A percentile compares a stretch with the other conserved stretches of the same genome.
Evolutionary conservation across 1,139 yeast species (phyloP).

Genomic region (Saccharomyces uvarum): DNA sequence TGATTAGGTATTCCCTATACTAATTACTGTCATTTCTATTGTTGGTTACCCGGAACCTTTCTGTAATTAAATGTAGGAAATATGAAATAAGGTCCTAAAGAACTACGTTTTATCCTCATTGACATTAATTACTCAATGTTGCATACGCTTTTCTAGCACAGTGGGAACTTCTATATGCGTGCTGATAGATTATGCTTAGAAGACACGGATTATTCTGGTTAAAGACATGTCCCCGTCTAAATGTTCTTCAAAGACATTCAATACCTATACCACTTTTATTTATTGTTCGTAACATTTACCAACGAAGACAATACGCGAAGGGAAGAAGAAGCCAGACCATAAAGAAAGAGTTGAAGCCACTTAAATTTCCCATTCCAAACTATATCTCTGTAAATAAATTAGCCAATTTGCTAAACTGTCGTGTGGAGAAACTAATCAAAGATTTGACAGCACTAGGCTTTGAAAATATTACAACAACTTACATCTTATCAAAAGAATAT

Average conservation of each 20-base stretch:
- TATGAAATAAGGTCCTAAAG: not conserved
- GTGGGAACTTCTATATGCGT: constrained; percentile 1
- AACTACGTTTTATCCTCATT: not conserved
- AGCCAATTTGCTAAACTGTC: constrained; percentile 60
- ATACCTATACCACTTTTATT: not conserved
- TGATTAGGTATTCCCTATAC: not conserved
- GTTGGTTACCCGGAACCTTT: not conserved
- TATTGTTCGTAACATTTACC: not conserved
- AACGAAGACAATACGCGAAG: constrained; percentile 11
- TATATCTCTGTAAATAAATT: constrained; percentile 69
- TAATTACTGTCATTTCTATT: not conserved
- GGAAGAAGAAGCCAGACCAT: constrained; percentile 9
- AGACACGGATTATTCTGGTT: not conserved
- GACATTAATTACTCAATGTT: not conserved
- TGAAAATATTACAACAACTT: constrained; percentile 65
- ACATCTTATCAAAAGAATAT: constrained; percentile 76
- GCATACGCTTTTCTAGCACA: constrained; percentile 2
- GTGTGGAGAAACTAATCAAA: constrained; percentile 51
- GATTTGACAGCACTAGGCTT: constrained; percentile 67
- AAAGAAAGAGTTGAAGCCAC: constrained; percentile 22
- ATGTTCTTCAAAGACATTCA: not conserved
- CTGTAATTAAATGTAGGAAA: not conserved
- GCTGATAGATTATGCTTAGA: not conserved
- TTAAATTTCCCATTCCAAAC: constrained; percentile 52
- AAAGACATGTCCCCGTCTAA: not conserved